Percentiles rank a stretch among this genome's conserved stretches.
Conservation (phyloP, 2,329 filamentous ascomycete genomes). For the Sclerotinia glacialis region DNA sequence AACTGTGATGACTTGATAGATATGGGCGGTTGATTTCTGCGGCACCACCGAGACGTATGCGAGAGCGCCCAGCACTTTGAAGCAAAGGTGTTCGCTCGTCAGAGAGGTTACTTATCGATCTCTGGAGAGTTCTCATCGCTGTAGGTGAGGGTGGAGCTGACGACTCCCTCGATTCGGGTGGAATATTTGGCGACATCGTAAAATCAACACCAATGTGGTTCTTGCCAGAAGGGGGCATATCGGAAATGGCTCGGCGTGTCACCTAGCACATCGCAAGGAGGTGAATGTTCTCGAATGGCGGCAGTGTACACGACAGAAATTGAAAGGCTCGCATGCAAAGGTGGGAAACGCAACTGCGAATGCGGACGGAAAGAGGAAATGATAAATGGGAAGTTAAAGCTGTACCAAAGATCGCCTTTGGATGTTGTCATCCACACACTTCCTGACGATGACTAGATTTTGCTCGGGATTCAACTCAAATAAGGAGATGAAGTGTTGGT, state of each 20-base stretch:
- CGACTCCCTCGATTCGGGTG: slow-evolving; percentile 17
- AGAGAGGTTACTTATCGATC: slow-evolving; percentile 21
- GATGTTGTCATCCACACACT: background rate
- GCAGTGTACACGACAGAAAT: background rate
- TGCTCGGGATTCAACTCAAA: background rate
- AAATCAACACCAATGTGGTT: slow-evolving; percentile 12
- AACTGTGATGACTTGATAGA: slow-evolving; percentile 34
- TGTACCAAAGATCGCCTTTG: background rate
- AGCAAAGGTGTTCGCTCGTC: slow-evolving; percentile 37
- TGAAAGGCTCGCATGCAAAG: background rate
- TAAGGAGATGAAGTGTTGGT: slow-evolving; percentile 1
- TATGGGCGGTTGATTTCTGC: slow-evolving; percentile 27
- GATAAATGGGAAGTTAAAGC: background rate
- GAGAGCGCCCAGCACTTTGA: slow-evolving; percentile 31
- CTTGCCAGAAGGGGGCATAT: slow-evolving; percentile 18
- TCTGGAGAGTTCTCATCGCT: slow-evolving; percentile 18
- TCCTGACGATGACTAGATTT: background rate
- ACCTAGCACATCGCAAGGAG: slow-evolving; percentile 20
- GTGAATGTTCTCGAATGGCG: background rate
- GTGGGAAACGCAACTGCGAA: background rate
- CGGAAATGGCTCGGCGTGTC: slow-evolving; percentile 20
- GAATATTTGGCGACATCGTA: slow-evolving; percentile 19
- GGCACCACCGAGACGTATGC: slow-evolving; percentile 33
- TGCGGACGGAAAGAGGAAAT: background rate
- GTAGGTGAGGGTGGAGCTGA: slow-evolving; percentile 22